These are phyloP conservation scores for Camelina sativa DNA, from an alignment of 345 rosid genomes.

Conservation along the genomic window DNA sequence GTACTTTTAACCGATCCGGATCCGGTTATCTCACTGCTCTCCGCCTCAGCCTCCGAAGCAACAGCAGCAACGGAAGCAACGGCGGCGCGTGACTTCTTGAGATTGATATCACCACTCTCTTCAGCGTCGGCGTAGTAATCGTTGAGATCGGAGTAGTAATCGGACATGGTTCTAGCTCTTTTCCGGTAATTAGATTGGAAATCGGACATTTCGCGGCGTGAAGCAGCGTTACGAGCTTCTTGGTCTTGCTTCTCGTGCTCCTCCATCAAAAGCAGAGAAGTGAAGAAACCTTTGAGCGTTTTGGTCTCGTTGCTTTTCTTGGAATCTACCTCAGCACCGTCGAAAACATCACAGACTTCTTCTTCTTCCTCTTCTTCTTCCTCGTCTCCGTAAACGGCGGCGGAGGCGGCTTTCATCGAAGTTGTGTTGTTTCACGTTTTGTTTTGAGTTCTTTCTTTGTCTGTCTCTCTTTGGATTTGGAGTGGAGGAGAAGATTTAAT, in stretches of 20 bases:
- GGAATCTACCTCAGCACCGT: constrained; percentile 35
- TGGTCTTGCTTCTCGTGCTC: constrained; percentile 61
- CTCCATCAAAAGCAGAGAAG: constrained; percentile 57
- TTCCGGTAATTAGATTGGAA: constrained; percentile 55
- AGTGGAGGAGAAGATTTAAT: constrained; percentile 17
- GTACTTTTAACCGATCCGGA: constrained; percentile 41
- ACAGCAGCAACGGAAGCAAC: constrained; percentile 49
- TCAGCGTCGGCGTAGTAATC: constrained; percentile 52
- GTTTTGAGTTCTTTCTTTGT: neutral
- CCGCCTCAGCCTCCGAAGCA: constrained; percentile 38
- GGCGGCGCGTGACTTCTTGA: constrained; percentile 62
- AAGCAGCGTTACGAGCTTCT: constrained; percentile 48
- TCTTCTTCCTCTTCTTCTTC: constrained; percentile 31
- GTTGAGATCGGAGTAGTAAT: constrained; percentile 45
- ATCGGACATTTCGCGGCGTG: constrained; percentile 47
- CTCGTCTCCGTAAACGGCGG: constrained; percentile 37
- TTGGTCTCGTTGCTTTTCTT: constrained; percentile 39
- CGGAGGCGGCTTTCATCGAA: constrained; percentile 44
- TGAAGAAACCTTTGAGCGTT: constrained; percentile 56
- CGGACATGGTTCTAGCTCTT: constrained; percentile 46
- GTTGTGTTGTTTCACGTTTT: constrained; percentile 6
- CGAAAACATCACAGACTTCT: constrained; percentile 39
- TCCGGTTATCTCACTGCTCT: constrained; percentile 49
- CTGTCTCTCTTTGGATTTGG: constrained; percentile 2
- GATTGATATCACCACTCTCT: constrained; percentile 48